phyloP scores from a whole-genome alignment of 106 monocot genomes.

The Xerophyta viscosa region DNA sequence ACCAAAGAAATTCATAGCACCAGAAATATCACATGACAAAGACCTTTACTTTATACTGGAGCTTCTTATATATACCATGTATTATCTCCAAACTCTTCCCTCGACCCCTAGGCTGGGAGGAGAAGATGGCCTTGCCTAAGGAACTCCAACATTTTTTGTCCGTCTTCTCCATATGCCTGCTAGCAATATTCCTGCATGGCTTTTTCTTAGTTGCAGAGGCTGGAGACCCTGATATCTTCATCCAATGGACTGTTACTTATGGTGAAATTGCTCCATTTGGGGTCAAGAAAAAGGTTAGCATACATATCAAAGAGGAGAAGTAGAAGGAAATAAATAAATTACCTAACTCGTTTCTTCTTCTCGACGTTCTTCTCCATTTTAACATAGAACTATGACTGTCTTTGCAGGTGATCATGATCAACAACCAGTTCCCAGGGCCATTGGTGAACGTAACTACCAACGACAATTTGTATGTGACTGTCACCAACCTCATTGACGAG shows the following conservation, averaged over 20 bases:
- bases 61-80: too few species aligned
- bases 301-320: too few species aligned
- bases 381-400: neutral
- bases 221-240: conserved; percentile 6
- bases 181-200: neutral
- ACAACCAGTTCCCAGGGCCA: conserved; percentile 33
- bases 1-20: too few species aligned
- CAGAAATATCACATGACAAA: too few species aligned
- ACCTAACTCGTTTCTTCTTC: neutral
- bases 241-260: conserved; percentile 32
- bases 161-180: neutral
- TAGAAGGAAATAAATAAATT: neutral
- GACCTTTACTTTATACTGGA: too few species aligned
- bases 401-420: conserved; percentile 33
- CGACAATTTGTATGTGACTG: conserved; percentile 21
- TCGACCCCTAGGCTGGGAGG: neutral
- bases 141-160: neutral
- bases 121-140: neutral
- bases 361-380: neutral
- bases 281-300: conserved; percentile 15
- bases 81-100: too few species aligned
- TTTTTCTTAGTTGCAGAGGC: neutral
- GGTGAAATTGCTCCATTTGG: conserved; percentile 16
- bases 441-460: conserved; percentile 26
- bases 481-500: conserved; percentile 26